Percentiles rank a stretch among this genome's conserved stretches.
phyloP scores from a whole-genome alignment of 768 basidiomycete species.

The Macrolepiota fuliginosa region DNA sequence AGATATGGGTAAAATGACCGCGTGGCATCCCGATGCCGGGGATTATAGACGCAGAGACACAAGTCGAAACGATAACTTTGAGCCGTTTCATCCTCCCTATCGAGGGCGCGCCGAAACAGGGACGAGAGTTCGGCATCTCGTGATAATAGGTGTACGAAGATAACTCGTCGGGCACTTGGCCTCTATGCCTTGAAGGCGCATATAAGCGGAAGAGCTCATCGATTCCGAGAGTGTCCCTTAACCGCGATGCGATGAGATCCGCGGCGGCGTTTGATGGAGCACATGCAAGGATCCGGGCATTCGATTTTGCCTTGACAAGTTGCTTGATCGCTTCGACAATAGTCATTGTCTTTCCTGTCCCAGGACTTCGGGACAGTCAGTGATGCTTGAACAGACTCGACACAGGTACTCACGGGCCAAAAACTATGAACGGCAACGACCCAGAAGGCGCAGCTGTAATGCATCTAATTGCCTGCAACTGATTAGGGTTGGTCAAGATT shows the following conservation, averaged over 20 bases:
- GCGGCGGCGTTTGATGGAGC: constrained; percentile 68
- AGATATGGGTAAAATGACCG: constrained; percentile 67
- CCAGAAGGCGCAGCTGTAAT: constrained; percentile 45
- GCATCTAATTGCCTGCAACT: constrained; percentile 45
- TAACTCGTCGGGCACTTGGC: constrained; percentile 44
- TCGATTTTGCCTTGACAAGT: constrained; percentile 35
- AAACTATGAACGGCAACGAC: constrained; percentile 54
- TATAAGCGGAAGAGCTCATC: constrained; percentile 54
- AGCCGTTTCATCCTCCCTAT: constrained; percentile 37
- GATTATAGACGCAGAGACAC: constrained; percentile 57
- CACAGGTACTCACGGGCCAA: constrained; percentile 54
- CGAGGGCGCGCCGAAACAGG: constrained; percentile 35
- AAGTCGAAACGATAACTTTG: constrained; percentile 60
- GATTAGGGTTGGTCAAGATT: constrained; percentile 43
- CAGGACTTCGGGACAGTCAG: constrained; percentile 37
- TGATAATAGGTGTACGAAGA: constrained; percentile 32
- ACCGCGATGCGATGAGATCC: constrained; percentile 52
- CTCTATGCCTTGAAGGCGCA: constrained; percentile 46
- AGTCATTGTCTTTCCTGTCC: constrained; percentile 68
- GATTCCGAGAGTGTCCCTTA: constrained; percentile 26
- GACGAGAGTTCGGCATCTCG: constrained; percentile 23
- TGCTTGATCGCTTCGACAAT: constrained; percentile 60
- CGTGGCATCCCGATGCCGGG: constrained; percentile 54
- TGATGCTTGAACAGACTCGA: constrained; percentile 14
- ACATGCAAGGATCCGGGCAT: constrained; percentile 50